phyloP scores from a whole-genome alignment of 768 basidiomycete species.

The Calocybe cyanea region DNA sequence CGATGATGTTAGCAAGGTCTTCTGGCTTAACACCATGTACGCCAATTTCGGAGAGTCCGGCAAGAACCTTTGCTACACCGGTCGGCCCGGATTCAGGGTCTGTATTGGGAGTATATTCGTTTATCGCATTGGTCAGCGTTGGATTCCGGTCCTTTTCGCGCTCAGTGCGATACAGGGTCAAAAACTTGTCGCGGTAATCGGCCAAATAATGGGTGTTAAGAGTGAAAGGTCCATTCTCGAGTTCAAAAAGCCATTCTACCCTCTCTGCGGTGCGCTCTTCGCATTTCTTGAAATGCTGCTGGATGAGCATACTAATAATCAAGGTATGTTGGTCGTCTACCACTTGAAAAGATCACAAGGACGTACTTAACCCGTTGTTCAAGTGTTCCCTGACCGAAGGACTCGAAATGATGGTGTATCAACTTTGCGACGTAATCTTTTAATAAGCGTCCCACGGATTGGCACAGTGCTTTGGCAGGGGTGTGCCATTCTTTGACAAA shows the following conservation, averaged over 20 bases:
- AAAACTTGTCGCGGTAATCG: slow-evolving; percentile 44
- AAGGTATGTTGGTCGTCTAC: neutral
- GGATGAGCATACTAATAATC: slow-evolving; percentile 40
- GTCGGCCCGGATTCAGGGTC: slow-evolving; percentile 5
- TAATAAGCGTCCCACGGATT: slow-evolving; percentile 32
- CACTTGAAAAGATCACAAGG: neutral
- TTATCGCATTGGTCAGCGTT: slow-evolving; percentile 23
- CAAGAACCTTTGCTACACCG: slow-evolving; percentile 30
- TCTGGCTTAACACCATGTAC: slow-evolving; percentile 31
- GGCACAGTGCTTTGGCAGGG: slow-evolving; percentile 46
- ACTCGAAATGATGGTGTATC: slow-evolving; percentile 44
- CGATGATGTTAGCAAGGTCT: slow-evolving; percentile 48
- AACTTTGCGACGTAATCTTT: slow-evolving; percentile 36
- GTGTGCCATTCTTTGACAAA: slow-evolving; percentile 44
- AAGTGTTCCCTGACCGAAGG: slow-evolving; percentile 50
- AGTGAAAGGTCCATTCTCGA: slow-evolving; percentile 44
- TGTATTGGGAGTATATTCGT: slow-evolving; percentile 13
- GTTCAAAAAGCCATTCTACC: slow-evolving; percentile 41
- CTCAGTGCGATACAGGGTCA: slow-evolving; percentile 42
- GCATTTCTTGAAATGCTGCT: slow-evolving; percentile 46
- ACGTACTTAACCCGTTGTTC: slow-evolving; percentile 41
- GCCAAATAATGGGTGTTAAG: slow-evolving; percentile 46
- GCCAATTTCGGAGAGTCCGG: slow-evolving; percentile 34
- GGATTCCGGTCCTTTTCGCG: slow-evolving; percentile 29
- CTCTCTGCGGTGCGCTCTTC: slow-evolving; percentile 33